Base-by-base conservation (phyloP, 768 basidiomycete species). In the Amanita rubescens region DNA sequence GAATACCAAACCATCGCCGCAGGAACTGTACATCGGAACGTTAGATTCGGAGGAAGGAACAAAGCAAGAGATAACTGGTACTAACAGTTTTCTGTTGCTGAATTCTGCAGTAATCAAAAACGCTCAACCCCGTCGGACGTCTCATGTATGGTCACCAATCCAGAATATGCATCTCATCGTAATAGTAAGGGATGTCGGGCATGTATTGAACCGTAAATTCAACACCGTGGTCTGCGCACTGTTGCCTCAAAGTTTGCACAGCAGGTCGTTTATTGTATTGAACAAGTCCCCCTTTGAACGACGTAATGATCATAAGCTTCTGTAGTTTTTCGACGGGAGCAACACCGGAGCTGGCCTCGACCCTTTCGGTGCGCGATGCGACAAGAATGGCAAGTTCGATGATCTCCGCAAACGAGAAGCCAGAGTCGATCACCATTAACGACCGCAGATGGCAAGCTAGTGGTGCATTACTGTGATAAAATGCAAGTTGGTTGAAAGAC, bases 131-230 rank as follows among this genome's bases (percentile, higher is more conserved):
- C 10, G 38, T 19, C 15, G 38, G 38, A 39, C 7, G 38, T 3
- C 27, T 42, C 41, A 42, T 42, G n/a, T n/a, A 42, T 42, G 17
- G 20, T 39, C 25, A 50, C 49, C 49, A 50, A 25, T 50, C 49
- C 25, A 50, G 49, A n/a, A 50, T 50, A n/a, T 19, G 25, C 22
- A 37, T 50, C n/a, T 50, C 39, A 30, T 50, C 49, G 17, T 50
- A 35, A 20, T 37, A 35, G n/a, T 30, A 30, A 8, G 27, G 27
- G 3, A 30, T 30, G 27, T 30, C 27, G 8, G 8, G 8, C 27
- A 3, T 30, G 27, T 4, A 8, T 30, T 30, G 27, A 30, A 30
- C 27, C 5, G 37, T n/a, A 27, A 50, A 50, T 19, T 39, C 34
- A 27, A 50, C 37, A 10, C 25, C 37, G 10, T 27, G 37, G 22